phyloP scores from a whole-genome alignment of 192 early-diverging fungal genomes.

The Entrophospora sp. region DNA sequence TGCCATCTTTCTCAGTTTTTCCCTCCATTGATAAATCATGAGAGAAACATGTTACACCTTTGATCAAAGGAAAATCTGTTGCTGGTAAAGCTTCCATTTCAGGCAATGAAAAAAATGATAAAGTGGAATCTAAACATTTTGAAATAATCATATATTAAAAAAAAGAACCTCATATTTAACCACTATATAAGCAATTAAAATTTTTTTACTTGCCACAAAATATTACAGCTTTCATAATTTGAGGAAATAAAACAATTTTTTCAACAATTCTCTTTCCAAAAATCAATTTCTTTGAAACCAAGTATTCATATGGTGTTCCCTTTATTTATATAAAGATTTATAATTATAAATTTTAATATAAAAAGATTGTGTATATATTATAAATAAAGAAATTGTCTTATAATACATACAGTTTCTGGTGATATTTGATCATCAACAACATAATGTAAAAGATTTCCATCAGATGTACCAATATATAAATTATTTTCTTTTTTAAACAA shows the following conservation, averaged over 20 bases:
- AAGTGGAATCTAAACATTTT: conserved; percentile 45
- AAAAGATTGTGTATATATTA: neutral
- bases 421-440: conserved; percentile 40
- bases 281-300: no score
- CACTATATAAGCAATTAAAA: no score
- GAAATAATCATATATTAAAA: no score
- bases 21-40: conserved; percentile 43
- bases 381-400: neutral
- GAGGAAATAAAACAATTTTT: conserved; percentile 51
- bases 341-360: neutral
- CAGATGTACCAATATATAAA: conserved; percentile 68
- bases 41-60: conserved; percentile 51
- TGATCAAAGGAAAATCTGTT: conserved; percentile 35
- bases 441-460: conserved; percentile 64
- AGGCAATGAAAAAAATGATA: conserved; percentile 55
- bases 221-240: conserved; percentile 55
- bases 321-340: no score
- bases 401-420: conserved; percentile 29
- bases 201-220: conserved; percentile 56
- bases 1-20: conserved; percentile 37
- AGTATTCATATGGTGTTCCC: conserved; percentile 39
- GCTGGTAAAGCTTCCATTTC: conserved; percentile 37
- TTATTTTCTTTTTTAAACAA: conserved; percentile 68
- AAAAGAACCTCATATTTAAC: no score
- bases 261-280: conserved; percentile 56